Evolutionary conservation across 805 yeast genomes (phyloP).

Genomic region (Ogataea pini): DNA sequence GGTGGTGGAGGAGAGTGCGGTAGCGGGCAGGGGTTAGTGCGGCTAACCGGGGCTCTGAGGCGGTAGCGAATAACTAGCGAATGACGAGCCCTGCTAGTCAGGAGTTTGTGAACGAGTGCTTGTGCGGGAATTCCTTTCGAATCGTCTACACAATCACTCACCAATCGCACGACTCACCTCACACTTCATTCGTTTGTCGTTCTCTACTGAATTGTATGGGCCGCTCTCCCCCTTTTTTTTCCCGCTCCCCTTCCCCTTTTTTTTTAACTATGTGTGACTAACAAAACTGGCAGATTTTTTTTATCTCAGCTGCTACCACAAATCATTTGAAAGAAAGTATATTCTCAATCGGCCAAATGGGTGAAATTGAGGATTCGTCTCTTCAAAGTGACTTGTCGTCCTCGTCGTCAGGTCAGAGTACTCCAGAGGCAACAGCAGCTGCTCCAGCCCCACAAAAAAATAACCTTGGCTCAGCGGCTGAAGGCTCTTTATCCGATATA

Average conservation of each 20-base stretch:
- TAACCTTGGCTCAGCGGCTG: not conserved
- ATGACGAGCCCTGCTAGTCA: not conserved
- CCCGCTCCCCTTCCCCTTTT: not conserved
- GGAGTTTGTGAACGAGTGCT: too few relatives aligned
- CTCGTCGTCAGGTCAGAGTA: slow-evolving; percentile 12
- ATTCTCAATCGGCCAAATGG: not conserved
- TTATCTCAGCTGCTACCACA: not conserved
- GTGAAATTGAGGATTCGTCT: not conserved
- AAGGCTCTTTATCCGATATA: slow-evolving; percentile 16
- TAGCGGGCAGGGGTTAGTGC: not conserved
- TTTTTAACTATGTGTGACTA: not conserved
- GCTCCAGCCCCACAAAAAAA: slow-evolving; percentile 4
- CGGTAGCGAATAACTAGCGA: not conserved
- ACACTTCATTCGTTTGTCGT: not conserved
- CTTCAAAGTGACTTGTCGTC: not conserved
- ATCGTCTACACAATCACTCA: too few relatives aligned
- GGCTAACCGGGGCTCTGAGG: slow-evolving; percentile 6
- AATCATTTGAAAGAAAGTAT: too few relatives aligned
- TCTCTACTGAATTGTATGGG: not conserved
- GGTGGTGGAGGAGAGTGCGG: not conserved
- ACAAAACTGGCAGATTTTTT: slow-evolving; percentile 1
- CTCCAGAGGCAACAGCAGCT: slow-evolving; percentile 11
- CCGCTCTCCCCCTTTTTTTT: not conserved
- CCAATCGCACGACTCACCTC: too few relatives aligned
- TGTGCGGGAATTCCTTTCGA: too few relatives aligned